phyloP scores from a whole-genome alignment of 1,139 yeast species.

The Geotrichum candidum region DNA sequence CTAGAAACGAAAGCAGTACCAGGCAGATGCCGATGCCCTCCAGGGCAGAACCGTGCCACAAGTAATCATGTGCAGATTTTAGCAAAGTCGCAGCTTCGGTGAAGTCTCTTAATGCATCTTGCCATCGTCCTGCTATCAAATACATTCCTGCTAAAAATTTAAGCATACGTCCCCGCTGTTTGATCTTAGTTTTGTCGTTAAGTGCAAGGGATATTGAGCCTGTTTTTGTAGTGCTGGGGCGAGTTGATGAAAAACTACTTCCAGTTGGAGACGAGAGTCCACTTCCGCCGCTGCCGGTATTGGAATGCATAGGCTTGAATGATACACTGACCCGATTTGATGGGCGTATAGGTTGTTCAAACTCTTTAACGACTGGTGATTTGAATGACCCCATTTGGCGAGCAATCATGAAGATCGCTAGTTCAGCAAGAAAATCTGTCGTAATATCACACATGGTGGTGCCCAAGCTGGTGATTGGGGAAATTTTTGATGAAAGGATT shows the following conservation, averaged over 20 bases:
- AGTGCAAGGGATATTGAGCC: slow-evolving; percentile 36
- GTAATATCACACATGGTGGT: slow-evolving; percentile 71
- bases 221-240: slow-evolving; percentile 20
- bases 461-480: slow-evolving; percentile 46
- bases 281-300: slow-evolving; percentile 8
- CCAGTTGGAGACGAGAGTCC: slow-evolving; percentile 12
- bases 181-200: slow-evolving; percentile 48
- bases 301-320: slow-evolving; percentile 10
- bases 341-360: slow-evolving; percentile 22
- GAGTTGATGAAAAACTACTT: slow-evolving; percentile 3
- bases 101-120: slow-evolving; percentile 64
- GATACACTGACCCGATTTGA: slow-evolving; percentile 9
- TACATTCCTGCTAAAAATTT: slow-evolving; percentile 74
- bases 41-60: slow-evolving; percentile 84
- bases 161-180: slow-evolving; percentile 64
- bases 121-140: slow-evolving; percentile 70
- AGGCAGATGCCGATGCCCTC: slow-evolving; percentile 73
- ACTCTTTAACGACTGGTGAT: slow-evolving; percentile 32
- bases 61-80: slow-evolving; percentile 60
- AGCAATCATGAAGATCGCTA: slow-evolving; percentile 56
- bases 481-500: slow-evolving; percentile 29
- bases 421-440: slow-evolving; percentile 52
- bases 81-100: slow-evolving; percentile 62
- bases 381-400: slow-evolving; percentile 34
- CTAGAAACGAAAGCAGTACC: slow-evolving; percentile 53